Base-by-base conservation (phyloP, 371 early-diverging fungal species). In the Blakeslea trispora region DNA sequence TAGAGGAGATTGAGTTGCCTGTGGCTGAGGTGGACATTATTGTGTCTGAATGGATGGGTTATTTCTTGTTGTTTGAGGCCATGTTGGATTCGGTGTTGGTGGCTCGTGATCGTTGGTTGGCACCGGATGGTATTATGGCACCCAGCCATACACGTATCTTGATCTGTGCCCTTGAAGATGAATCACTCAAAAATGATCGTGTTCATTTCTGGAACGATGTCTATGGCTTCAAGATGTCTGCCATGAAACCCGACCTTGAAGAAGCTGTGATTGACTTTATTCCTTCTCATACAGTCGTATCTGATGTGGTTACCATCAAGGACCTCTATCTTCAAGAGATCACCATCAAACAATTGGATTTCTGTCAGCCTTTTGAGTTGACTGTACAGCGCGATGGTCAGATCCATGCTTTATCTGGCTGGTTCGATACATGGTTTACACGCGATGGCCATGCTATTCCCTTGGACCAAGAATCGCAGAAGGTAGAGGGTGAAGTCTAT, bases 1-100 rank as follows among this genome's bases (percentile, higher is more conserved):
- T 94, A 46, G 94, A 94, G 66, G 92, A 94, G 59, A 88, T 94
- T 50, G 67, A 71, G 24, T 66, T 94, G 50, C 94, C 94, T 31
- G 90, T 81, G 2, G 59, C 79, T 41, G 82, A 91, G 61, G 92
- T 92, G 23, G 94, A 94, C 67, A 91, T 94, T 47, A 92, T 94
- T 55, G 83, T 94, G 39, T 90, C 91, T 0, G 94, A 94, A 66
- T 94, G 94, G 94, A 94, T 94, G 94, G 94, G 94, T 1, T 94
- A 94, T 71, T 91, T 89, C 61, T 75, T 92, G 45, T 74, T 92
- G 44, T 92, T 90, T 69, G 93, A 94, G 80, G 86, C 91, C 62
- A 94, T 94, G 94, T 72, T 94, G 53, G 91, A 92, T 73, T 91
- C 93, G 1, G 91, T 94, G 15, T 75, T 94, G 11, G 85, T 88